Conservation (phyloP, 768 basidiomycete species). For the Lentinus brumalis region DNA sequence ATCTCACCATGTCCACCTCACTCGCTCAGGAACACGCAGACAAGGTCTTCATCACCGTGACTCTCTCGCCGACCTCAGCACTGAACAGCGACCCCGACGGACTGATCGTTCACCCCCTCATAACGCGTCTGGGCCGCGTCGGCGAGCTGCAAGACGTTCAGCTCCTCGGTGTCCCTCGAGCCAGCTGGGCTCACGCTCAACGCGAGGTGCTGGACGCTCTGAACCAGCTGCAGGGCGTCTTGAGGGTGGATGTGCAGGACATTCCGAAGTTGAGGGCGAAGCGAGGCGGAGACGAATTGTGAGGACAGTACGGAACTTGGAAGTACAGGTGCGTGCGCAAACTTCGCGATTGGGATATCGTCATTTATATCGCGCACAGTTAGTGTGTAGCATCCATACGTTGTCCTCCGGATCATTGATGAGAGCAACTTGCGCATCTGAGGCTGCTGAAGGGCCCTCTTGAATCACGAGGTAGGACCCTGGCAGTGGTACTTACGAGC, state of each 20-base stretch:
- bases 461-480: no score
- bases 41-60: conserved; percentile 48
- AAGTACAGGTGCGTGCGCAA: no score
- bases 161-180: conserved; percentile 45
- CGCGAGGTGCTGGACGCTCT: conserved; percentile 36
- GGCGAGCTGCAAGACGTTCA: conserved; percentile 47
- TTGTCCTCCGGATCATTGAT: no score
- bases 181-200: conserved; percentile 36
- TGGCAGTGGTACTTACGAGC: no score
- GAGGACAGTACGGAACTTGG: not conserved
- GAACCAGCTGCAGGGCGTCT: conserved; percentile 33
- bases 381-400: no score
- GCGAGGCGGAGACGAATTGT: conserved; percentile 37
- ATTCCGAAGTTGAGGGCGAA: conserved; percentile 37
- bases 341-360: no score
- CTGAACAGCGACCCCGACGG: conserved; percentile 34
- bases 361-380: no score
- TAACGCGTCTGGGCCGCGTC: conserved; percentile 43
- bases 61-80: conserved; percentile 39
- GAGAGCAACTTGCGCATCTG: no score
- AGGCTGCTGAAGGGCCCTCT: no score
- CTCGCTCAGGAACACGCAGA: conserved; percentile 37
- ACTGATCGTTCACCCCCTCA: conserved; percentile 37
- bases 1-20: conserved; percentile 27
- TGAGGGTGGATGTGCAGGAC: conserved; percentile 41